Conservation (phyloP, 768 basidiomycete species). For the Termitomyces sp. region DNA sequence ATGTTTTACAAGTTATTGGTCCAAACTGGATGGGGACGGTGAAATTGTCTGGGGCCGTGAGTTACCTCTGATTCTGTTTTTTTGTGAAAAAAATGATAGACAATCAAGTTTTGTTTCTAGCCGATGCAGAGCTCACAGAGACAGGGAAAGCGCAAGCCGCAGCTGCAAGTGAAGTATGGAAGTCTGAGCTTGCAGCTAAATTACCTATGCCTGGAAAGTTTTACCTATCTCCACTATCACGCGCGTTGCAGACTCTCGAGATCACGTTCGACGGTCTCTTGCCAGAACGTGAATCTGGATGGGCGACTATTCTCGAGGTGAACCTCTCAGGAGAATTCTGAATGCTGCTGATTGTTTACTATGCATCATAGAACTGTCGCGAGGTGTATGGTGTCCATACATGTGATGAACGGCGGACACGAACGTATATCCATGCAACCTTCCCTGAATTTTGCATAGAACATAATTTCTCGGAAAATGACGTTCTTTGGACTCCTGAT, state of each 20-base stretch:
- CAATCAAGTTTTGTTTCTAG: constrained; percentile 22
- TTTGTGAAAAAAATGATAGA: background rate
- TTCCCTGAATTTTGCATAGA: constrained; percentile 57
- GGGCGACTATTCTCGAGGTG: constrained; percentile 3
- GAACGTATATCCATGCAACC: constrained; percentile 38
- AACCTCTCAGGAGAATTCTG: background rate
- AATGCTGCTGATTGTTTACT: background rate
- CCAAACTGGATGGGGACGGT: constrained; percentile 58
- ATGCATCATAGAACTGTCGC: constrained; percentile 47
- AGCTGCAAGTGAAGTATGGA: constrained; percentile 41
- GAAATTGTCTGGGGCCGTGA: constrained; percentile 71
- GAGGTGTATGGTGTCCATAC: constrained; percentile 68
- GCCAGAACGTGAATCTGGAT: background rate
- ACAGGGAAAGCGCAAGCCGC: constrained; percentile 54
- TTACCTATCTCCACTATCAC: constrained; percentile 60
- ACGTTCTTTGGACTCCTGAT: constrained; percentile 53
- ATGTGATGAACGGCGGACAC: constrained; percentile 57
- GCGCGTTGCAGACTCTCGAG: constrained; percentile 53
- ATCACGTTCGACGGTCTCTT: constrained; percentile 41
- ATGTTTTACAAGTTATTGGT: constrained; percentile 44
- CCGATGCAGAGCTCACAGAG: constrained; percentile 61
- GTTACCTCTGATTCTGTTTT: constrained; percentile 19
- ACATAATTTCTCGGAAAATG: constrained; percentile 53
- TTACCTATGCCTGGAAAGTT: constrained; percentile 51
- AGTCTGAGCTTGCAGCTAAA: constrained; percentile 32